Conservation (phyloP, 2,329 filamentous ascomycete genomes). For the Fusarium sp. region DNA sequence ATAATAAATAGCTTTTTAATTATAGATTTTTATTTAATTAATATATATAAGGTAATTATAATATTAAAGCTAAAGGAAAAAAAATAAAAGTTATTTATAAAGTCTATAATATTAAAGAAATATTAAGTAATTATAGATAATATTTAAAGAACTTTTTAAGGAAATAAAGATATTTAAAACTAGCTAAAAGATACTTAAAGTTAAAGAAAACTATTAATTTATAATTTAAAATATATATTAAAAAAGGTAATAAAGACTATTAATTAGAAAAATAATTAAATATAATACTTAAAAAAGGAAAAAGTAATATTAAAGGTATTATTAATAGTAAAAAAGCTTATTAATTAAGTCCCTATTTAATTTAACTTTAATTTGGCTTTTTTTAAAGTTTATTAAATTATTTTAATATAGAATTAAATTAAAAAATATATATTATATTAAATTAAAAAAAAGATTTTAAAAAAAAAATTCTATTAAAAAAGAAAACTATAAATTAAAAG, state of each 20-base stretch:
- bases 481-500: no score
- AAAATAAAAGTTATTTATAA: neutral
- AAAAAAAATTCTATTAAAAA: neutral
- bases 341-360: neutral
- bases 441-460: no score
- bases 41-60: neutral
- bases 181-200: neutral
- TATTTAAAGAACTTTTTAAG: neutral
- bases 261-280: neutral
- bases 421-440: neutral
- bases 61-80: neutral
- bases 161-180: neutral
- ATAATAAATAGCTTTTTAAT: neutral
- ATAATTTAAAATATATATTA: neutral
- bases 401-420: neutral
- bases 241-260: no score
- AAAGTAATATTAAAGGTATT: neutral
- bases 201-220: neutral
- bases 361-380: neutral
- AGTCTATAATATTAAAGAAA: neutral
- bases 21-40: neutral
- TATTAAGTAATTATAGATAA: neutral
- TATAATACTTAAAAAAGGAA: neutral
- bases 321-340: neutral
- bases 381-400: neutral